A percentile compares a stretch with the other conserved stretches of the same genome.
Evolutionary conservation across 768 basidiomycete species (phyloP).

Genomic region (Suillus discolor): DNA sequence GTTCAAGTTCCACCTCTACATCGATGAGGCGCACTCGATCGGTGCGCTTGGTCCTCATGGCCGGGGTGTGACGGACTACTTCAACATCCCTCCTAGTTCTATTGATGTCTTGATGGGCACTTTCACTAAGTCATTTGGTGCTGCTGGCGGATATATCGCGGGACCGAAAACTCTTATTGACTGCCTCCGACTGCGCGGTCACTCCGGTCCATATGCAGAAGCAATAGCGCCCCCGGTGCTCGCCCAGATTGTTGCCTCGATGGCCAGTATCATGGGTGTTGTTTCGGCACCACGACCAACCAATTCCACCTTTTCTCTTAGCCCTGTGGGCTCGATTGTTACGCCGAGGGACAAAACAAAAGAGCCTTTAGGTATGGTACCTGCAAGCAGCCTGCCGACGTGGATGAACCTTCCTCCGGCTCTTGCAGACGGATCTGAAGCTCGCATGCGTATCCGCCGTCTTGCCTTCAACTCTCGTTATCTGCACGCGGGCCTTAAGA

Average conservation of each 20-base stretch:
- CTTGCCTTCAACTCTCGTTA: conserved; percentile 96
- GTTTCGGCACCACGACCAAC: conserved; percentile 37
- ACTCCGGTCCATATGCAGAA: conserved; percentile 87
- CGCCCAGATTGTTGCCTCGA: conserved; percentile 87
- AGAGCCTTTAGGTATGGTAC: conserved; percentile 67
- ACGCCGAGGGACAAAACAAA: conserved; percentile 40
- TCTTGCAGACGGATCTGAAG: conserved; percentile 84
- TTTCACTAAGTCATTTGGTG: conserved; percentile 94
- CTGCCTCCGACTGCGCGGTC: conserved; percentile 76
- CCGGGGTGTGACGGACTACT: conserved; percentile 95
- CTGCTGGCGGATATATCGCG: conserved; percentile 93
- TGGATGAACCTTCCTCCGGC: conserved; percentile 79
- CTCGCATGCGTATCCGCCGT: conserved; percentile 76
- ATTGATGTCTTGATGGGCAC: conserved; percentile 99
- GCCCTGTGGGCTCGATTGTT: conserved; percentile 33
- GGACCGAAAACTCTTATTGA: conserved; percentile 82
- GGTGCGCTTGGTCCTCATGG: conserved; percentile 95
- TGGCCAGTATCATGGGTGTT: conserved; percentile 97
- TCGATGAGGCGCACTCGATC: conserved; percentile 98
- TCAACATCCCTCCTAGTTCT: conserved; percentile 74
- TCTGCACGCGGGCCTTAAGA: conserved; percentile 80
- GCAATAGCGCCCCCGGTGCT: conserved; percentile 89
- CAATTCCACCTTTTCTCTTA: conserved; percentile 30
- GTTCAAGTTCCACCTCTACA: conserved; percentile 88
- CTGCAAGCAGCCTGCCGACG: conserved; percentile 61